These are phyloP conservation scores for Rhodotorula sp. DNA, from an alignment of 1,284 basidiomycete genomes.

Conservation along the genomic window DNA sequence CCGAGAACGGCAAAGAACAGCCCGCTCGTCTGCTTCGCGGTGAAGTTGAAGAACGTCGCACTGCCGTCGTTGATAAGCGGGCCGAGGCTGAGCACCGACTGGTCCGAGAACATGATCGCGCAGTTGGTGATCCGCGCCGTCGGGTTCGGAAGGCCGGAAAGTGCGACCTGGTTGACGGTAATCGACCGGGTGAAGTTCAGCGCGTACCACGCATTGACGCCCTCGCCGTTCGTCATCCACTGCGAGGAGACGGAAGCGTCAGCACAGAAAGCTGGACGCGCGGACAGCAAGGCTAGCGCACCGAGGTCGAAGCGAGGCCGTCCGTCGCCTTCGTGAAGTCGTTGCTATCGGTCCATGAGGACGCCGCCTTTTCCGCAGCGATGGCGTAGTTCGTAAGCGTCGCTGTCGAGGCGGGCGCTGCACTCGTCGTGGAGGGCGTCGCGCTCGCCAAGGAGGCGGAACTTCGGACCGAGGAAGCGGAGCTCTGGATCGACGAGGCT, in stretches of 20 bases:
- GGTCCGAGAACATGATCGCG: constrained; percentile 30
- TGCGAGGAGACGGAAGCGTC: constrained; percentile 17
- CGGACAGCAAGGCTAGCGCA: neutral
- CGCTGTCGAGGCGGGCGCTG: too few species aligned
- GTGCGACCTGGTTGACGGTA: constrained; percentile 28
- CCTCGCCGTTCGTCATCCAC: constrained; percentile 14
- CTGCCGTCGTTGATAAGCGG: constrained; percentile 32
- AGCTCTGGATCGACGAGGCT: too few species aligned
- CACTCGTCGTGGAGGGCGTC: too few species aligned
- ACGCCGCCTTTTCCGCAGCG: too few species aligned
- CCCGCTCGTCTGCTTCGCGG: neutral
- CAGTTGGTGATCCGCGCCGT: constrained; percentile 27
- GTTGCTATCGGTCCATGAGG: too few species aligned
- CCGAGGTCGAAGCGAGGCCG: too few species aligned
- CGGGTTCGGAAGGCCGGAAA: constrained; percentile 25
- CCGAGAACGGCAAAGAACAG: constrained; percentile 25
- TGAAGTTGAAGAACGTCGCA: constrained; percentile 16
- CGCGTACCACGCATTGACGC: constrained; percentile 6
- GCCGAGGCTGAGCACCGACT: constrained; percentile 10
- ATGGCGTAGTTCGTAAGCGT: too few species aligned
- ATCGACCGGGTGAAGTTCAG: constrained; percentile 5
- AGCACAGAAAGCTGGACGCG: neutral
- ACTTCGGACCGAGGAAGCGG: too few species aligned
- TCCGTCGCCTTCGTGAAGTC: too few species aligned
- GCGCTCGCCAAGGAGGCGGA: too few species aligned